Conservation (phyloP, 768 basidiomycete species). For the Inosperma sp. region DNA sequence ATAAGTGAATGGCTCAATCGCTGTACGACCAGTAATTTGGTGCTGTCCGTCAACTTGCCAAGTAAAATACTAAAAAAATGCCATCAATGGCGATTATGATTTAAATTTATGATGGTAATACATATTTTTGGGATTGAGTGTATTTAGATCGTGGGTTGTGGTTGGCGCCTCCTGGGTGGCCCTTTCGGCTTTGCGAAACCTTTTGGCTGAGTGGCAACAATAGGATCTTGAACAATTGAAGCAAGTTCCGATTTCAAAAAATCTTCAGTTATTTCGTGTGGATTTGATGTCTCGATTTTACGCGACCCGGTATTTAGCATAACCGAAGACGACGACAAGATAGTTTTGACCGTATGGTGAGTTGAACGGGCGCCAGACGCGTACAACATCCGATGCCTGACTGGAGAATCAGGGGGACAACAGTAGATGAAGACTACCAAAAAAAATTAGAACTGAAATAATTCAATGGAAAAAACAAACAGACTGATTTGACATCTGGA, state of each 20-base stretch:
- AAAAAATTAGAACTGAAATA: not conserved
- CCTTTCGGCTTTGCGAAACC: slow-evolving; percentile 69
- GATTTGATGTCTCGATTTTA: slow-evolving; percentile 83
- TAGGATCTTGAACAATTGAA: slow-evolving; percentile 17
- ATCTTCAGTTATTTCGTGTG: slow-evolving; percentile 60
- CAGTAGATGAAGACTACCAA: slow-evolving; percentile 82
- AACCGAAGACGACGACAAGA: slow-evolving; percentile 42
- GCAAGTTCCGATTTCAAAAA: slow-evolving; percentile 60
- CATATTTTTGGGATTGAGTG: too few species aligned
- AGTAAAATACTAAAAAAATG: too few species aligned
- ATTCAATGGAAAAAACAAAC: slow-evolving; percentile 15
- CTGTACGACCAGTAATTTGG: too few species aligned
- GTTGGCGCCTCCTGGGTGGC: slow-evolving; percentile 44
- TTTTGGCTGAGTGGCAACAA: slow-evolving; percentile 32
- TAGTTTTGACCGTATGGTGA: slow-evolving; percentile 50
- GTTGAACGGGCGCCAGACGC: slow-evolving; percentile 62
- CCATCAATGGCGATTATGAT: too few species aligned
- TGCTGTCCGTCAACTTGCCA: too few species aligned
- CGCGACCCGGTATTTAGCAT: slow-evolving; percentile 42
- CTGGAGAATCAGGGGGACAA: slow-evolving; percentile 74
- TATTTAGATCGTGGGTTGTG: too few species aligned
- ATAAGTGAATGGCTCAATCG: too few species aligned
- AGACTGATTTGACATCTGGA: slow-evolving; percentile 61
- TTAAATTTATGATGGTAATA: too few species aligned
- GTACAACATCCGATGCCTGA: slow-evolving; percentile 88